A percentile compares a stretch with the other conserved stretches of the same genome.
These are phyloP conservation scores for Neopestalotiopsis rosae DNA, from an alignment of 2,329 filamentous ascomycete species.

Conservation along the genomic window DNA sequence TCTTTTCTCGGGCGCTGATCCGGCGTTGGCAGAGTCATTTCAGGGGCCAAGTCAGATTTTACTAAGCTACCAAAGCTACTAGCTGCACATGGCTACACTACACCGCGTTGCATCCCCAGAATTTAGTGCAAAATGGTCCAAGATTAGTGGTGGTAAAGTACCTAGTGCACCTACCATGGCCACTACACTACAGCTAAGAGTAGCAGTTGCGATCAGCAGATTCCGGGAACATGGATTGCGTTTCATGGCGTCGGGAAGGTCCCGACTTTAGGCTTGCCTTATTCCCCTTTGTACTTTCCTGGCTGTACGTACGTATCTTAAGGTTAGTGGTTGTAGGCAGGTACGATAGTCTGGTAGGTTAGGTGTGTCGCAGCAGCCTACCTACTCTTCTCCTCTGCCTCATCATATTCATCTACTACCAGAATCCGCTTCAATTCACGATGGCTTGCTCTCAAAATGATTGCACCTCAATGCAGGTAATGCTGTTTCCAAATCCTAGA, in stretches of 20 bases:
- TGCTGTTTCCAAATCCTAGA: no score
- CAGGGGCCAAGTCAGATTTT: not conserved
- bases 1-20: not conserved
- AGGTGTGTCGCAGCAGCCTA: no score
- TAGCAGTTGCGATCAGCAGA: constrained; percentile 10
- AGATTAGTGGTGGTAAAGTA: not conserved
- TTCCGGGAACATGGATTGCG: constrained; percentile 12
- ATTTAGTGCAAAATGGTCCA: no score
- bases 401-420: no score
- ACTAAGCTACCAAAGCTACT: not conserved
- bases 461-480: no score
- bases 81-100: not conserved
- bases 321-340: no score
- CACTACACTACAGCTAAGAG: not conserved
- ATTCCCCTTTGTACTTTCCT: not conserved
- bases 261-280: constrained; percentile 9
- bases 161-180: not conserved
- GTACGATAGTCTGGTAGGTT: no score
- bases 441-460: no score
- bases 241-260: constrained; percentile 16
- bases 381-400: no score
- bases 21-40: constrained; percentile 11
- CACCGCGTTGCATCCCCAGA: no score
- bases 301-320: not conserved
- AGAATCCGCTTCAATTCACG: no score